Base-by-base conservation (phyloP, 2,329 filamentous ascomycete genomes). In the Emmonsia crescens region DNA sequence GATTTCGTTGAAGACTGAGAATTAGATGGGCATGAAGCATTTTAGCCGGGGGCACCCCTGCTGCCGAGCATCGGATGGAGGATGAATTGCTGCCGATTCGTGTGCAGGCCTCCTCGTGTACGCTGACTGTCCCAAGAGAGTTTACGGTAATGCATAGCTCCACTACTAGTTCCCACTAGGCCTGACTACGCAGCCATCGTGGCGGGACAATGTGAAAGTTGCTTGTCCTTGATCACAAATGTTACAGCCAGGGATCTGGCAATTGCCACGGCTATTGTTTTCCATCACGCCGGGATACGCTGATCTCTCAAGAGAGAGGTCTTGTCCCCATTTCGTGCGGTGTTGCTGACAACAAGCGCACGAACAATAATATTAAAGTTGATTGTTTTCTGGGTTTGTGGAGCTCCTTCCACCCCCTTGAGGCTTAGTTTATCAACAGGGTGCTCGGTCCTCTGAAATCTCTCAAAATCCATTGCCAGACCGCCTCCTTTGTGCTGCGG, bases 261-360 rank as follows among this genome's bases (percentile, higher is more conserved):
- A 52, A 52, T 52, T 52, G 49, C 49, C 49, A 52, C 49, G 49
- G 49, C 12, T 52, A 52, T 52, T 52, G 31, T 33, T 52, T 52
- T 52, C 49, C 49, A 52, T 52, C 49, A 52, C 49, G 49, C 49
- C 49, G 49, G 49, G 29, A 49, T 27, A 10, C 12, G 46, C 21
- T 49, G 46, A 49, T 49, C 46, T 29, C 46, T 38, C 21, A 14
- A 27, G 16, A 52, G 3, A 38, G 36, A 14, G 36, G 16, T 21
- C 31, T 6, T 33, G 6, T 6, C 29, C 31, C 49, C 19, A n/a
- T 46, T 21, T 46, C 19, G 9, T n/a, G 19, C 19, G 19, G 8
- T 33, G 29, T n/a, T n/a, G 14, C 14, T 38, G 36, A 38, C 49
- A 52, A n/a, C 27, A 33, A 16, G 2, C 4, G 2, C n/a, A 10